These are phyloP conservation scores for Kuraishia cidri DNA, from an alignment of 805 yeast species.

Conservation along the genomic window DNA sequence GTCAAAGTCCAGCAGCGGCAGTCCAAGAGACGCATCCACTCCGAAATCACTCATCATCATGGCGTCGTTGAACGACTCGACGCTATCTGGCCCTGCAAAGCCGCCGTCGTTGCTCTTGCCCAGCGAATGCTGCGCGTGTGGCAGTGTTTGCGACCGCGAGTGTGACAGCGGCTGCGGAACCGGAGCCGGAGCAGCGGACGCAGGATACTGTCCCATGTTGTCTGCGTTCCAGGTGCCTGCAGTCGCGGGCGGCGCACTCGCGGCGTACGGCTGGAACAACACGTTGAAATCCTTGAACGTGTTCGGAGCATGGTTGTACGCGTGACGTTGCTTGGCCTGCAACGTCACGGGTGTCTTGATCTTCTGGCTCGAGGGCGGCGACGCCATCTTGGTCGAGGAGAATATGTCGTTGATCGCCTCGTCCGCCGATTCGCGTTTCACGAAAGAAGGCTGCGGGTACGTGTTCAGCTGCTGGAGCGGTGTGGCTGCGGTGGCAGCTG, in stretches of 20 bases:
- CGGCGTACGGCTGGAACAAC: conserved; percentile 5
- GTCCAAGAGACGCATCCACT: conserved; percentile 66
- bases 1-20: conserved; percentile 53
- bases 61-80: conserved; percentile 18
- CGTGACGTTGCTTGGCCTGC: conserved; percentile 2
- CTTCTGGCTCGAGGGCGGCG: conserved; percentile 1
- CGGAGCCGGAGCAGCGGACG: no score
- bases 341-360: conserved; percentile 1
- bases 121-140: no score
- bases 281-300: conserved; percentile 3
- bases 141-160: no score
- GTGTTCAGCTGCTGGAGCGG: no score
- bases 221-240: conserved; percentile 1
- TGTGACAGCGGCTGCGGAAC: no score
- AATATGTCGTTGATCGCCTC: conserved; percentile 23
- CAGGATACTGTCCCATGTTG: background rate
- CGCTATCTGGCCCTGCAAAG: background rate
- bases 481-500: no score
- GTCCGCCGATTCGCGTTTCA: conserved; percentile 12
- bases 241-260: no score
- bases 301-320: no score
- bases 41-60: conserved; percentile 45
- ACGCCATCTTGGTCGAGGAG: conserved; percentile 7
- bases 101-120: conserved; percentile 3
- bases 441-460: no score